These are phyloP conservation scores for Curvularia sp. DNA, from an alignment of 2,329 filamentous ascomycete genomes.

Conservation along the genomic window DNA sequence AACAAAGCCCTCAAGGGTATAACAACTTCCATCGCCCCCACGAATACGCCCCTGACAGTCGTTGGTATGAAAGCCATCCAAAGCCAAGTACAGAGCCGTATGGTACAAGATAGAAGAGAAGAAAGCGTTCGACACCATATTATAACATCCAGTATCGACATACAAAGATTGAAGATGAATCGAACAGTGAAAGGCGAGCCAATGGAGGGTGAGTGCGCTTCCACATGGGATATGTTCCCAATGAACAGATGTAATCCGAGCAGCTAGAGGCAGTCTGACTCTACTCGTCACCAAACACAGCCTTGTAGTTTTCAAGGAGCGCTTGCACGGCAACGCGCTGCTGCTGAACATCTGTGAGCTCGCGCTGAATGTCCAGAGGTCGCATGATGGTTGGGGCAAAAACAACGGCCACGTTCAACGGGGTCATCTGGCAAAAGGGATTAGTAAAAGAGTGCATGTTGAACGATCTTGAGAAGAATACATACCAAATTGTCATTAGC, in stretches of 20 bases:
- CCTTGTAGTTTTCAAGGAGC: slow-evolving; percentile 86
- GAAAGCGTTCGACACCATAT: slow-evolving; percentile 2
- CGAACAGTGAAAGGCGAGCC: background rate
- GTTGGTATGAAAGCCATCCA: slow-evolving; percentile 19
- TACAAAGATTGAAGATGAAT: slow-evolving; percentile 12
- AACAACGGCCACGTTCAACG: slow-evolving; percentile 93
- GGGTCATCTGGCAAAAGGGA: slow-evolving; percentile 73
- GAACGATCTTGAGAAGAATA: slow-evolving; percentile 18
- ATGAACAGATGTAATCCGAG: background rate
- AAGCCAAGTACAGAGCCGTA: slow-evolving; percentile 16
- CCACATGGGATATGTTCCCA: background rate
- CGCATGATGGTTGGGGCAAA: slow-evolving; percentile 98
- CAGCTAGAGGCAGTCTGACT: background rate
- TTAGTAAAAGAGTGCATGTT: slow-evolving; percentile 22
- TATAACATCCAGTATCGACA: slow-evolving; percentile 14
- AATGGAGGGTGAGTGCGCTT: background rate
- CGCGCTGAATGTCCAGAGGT: slow-evolving; percentile 84
- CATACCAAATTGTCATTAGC: slow-evolving; percentile 83
- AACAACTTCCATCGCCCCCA: slow-evolving; percentile 21
- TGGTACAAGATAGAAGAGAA: slow-evolving; percentile 19
- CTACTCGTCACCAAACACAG: slow-evolving; percentile 68
- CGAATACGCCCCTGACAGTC: slow-evolving; percentile 23
- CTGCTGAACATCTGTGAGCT: slow-evolving; percentile 94
- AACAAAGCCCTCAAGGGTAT: slow-evolving; percentile 36
- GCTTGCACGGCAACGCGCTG: slow-evolving; percentile 94